These are phyloP conservation scores for Cercospora nicotianae DNA, from an alignment of 2,329 filamentous ascomycete species.

Conservation along the genomic window DNA sequence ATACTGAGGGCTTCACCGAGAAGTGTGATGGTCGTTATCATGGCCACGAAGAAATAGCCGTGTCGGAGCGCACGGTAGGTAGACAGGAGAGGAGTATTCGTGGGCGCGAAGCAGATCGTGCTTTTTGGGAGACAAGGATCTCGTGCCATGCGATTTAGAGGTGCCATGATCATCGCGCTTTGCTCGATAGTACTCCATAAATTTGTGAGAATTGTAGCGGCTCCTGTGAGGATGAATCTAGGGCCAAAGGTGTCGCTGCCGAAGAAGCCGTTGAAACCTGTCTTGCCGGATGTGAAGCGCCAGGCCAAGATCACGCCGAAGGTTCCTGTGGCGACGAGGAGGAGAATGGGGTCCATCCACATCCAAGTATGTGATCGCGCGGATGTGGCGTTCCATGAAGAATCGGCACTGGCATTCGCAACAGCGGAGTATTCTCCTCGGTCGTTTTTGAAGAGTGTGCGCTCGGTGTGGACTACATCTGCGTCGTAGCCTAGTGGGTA, in stretches of 20 bases:
- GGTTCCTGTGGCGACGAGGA: conserved; percentile 15
- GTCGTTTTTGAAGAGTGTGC: not conserved
- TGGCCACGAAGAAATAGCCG: conserved; percentile 20
- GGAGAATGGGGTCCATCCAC: conserved; percentile 20
- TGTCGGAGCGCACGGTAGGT: conserved; percentile 14
- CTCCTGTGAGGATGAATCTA: conserved; percentile 26
- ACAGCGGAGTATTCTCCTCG: not conserved
- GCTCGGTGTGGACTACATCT: not conserved
- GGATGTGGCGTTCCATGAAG: not conserved
- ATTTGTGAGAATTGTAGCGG: conserved; percentile 22
- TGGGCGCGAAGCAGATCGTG: conserved; percentile 23
- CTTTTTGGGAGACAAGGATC: conserved; percentile 9
- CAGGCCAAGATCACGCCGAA: conserved; percentile 26
- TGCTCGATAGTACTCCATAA: conserved; percentile 25
- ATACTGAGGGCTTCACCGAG: conserved; percentile 24
- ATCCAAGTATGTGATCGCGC: conserved; percentile 12
- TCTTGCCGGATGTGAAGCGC: conserved; percentile 20
- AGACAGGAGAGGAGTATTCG: conserved; percentile 23
- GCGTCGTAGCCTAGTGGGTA: conserved; percentile 5
- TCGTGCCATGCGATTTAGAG: conserved; percentile 16
- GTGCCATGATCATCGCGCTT: conserved; percentile 20
- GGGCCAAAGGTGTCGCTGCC: conserved; percentile 27
- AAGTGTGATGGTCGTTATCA: conserved; percentile 20
- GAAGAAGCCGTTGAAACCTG: conserved; percentile 29
- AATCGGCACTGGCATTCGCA: not conserved